Base-by-base conservation (phyloP, 2,329 filamentous ascomycete species). In the Harringtonia lauricola region DNA sequence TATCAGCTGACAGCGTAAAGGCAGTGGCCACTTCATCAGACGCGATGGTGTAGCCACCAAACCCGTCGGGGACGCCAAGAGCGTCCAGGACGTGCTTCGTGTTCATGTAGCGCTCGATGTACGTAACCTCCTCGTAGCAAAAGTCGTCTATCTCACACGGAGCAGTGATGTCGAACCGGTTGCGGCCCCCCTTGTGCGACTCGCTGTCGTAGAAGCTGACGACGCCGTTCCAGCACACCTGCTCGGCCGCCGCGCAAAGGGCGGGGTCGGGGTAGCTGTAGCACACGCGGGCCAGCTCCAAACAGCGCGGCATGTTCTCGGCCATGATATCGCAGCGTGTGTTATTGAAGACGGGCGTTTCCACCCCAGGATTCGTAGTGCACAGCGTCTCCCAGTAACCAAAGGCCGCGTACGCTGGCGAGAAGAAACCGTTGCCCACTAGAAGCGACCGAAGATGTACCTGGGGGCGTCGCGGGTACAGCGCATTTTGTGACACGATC, bases 41-140 rank as follows among this genome's bases (percentile, higher is more conserved):
- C 60, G 71, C 83, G 55, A 81, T 83, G 44, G 68, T 67, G 51
- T 61, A 74, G 21, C 15, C 12, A 21, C 8, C 39, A 3, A 43
- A 14, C 7, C n/a, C 19, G 4, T n/a, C 13, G 7, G 44, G 44
- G 0, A 73, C 76, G 10, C 77, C 77, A 44, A 82, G 70, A 0
- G 75, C 76, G n/a, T 60, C 53, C 50, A 74, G 74, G 1, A 79
- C 67, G 12, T 61, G 55, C 0, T 68, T 60, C 2, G 63, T 65
- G 57, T 81, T 81, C 28, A 82, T 65, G 54, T 79, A 82, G 8
- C n/a, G 67, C 60, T 13, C 61, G 56, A 50, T 70, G 30, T 76
- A 67, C 51, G 79, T 67, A 50, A 81, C 77, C 55, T 79, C 79
- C 52, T 76, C 68, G 56, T 79, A 73, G 31, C 76, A 66, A 2